A percentile compares a stretch with the other conserved stretches of the same genome.
Conservation (phyloP, 768 basidiomycete species). For the Boletus tylopilopsis region DNA sequence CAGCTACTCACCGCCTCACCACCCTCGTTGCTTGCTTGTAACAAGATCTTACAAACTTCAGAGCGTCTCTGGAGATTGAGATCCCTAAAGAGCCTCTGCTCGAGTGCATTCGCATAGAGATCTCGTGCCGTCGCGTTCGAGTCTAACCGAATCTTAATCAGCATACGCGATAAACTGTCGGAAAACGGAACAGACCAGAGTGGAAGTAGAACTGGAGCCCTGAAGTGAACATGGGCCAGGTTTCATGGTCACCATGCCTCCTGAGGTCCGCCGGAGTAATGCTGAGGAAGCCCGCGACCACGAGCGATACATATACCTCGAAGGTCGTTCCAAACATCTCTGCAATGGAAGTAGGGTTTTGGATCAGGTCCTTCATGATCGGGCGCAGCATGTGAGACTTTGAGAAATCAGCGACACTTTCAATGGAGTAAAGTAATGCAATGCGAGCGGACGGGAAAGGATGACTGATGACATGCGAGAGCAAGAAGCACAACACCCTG, state of each 20-base stretch:
- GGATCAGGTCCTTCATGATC: slow-evolving; percentile 42
- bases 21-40: slow-evolving; percentile 49
- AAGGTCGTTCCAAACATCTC: slow-evolving; percentile 39
- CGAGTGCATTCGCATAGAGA: slow-evolving; percentile 43
- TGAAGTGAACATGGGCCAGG: slow-evolving; percentile 50
- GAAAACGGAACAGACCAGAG: slow-evolving; percentile 37
- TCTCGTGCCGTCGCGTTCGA: slow-evolving; percentile 35
- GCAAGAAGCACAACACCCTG: slow-evolving; percentile 67
- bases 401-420: slow-evolving; percentile 37
- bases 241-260: slow-evolving; percentile 33
- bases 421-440: slow-evolving; percentile 47
- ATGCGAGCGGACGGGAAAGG: slow-evolving; percentile 45
- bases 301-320: slow-evolving; percentile 30
- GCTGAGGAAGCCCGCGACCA: slow-evolving; percentile 50
- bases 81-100: slow-evolving; percentile 51
- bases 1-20: slow-evolving; percentile 43
- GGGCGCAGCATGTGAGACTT: slow-evolving; percentile 59
- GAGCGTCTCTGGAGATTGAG: slow-evolving; percentile 53
- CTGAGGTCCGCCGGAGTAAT: slow-evolving; percentile 45
- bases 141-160: slow-evolving; percentile 31
- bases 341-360: slow-evolving; percentile 20
- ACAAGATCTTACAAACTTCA: slow-evolving; percentile 51
- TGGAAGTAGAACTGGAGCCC: slow-evolving; percentile 43
- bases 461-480: slow-evolving; percentile 74
- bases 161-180: background rate